phyloP scores from a whole-genome alignment of 2,329 filamentous ascomycete genomes.

The Cladosporium cucumerinum region DNA sequence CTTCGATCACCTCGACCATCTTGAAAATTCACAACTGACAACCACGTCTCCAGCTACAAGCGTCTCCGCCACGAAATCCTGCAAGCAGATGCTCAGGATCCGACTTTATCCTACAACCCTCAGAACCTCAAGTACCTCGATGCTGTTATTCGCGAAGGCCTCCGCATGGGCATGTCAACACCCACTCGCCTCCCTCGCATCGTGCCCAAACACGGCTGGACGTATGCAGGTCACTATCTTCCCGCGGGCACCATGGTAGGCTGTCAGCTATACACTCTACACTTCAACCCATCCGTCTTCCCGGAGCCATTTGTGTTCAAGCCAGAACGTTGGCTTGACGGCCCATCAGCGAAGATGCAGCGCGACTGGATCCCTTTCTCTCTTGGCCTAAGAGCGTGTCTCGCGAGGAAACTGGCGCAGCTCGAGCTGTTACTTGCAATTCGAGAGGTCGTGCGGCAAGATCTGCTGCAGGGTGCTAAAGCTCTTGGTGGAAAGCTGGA shows the following conservation, averaged over 20 bases:
- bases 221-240: slow-evolving; percentile 31
- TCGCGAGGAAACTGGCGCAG: slow-evolving; percentile 49
- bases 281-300: slow-evolving; percentile 46
- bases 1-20: neutral
- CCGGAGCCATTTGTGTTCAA: slow-evolving; percentile 42
- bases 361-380: slow-evolving; percentile 50
- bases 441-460: slow-evolving; percentile 42
- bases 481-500: slow-evolving; percentile 43
- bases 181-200: slow-evolving; percentile 49
- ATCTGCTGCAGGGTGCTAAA: slow-evolving; percentile 45
- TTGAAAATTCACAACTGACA: neutral
- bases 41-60: slow-evolving; percentile 28
- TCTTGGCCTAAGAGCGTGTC: slow-evolving; percentile 48
- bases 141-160: slow-evolving; percentile 49
- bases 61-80: slow-evolving; percentile 37
- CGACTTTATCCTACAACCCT: slow-evolving; percentile 26
- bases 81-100: slow-evolving; percentile 25
- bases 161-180: slow-evolving; percentile 52
- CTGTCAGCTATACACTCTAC: slow-evolving; percentile 46
- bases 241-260: slow-evolving; percentile 47
- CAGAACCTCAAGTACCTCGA: slow-evolving; percentile 46
- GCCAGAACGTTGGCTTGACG: slow-evolving; percentile 49
- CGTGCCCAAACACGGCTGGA: slow-evolving; percentile 41
- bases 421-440: slow-evolving; percentile 44
- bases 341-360: slow-evolving; percentile 37